Percentiles rank a stretch among this genome's conserved stretches.
Conservation (phyloP, 192 early-diverging fungal genomes). For the Phycomyces blakesleeanus region DNA sequence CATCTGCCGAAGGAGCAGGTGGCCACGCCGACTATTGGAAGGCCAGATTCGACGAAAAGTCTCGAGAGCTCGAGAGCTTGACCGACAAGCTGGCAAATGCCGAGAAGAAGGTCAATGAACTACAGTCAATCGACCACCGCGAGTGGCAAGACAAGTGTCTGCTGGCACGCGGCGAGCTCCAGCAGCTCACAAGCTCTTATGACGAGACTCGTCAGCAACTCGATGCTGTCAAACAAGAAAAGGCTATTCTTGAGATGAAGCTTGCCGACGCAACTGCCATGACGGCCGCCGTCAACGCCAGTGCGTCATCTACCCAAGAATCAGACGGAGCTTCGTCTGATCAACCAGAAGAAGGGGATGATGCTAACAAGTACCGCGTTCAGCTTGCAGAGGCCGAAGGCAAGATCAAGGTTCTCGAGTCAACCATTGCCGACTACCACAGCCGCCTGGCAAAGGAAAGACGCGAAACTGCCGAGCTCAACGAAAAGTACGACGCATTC, state of each 20-base stretch:
- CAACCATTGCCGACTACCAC: neutral
- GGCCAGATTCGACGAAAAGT: neutral
- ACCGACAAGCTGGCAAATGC: neutral
- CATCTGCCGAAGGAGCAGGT: neutral
- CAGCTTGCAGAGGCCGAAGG: neutral
- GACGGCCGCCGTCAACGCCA: neutral
- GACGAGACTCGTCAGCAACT: slow-evolving; percentile 3
- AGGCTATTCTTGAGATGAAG: neutral
- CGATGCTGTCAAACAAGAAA: neutral
- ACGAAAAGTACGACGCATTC: neutral
- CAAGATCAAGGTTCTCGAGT: neutral
- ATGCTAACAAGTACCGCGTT: neutral
- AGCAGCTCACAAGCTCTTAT: neutral
- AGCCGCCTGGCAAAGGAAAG: neutral
- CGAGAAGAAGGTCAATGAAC: neutral
- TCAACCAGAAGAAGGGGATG: neutral
- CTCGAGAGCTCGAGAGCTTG: neutral
- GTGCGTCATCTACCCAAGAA: too few species aligned
- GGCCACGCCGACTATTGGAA: neutral
- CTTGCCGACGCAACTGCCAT: neutral
- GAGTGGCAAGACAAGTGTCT: slow-evolving; percentile 3
- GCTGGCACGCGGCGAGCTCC: neutral
- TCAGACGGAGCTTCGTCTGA: neutral
- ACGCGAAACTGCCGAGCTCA: neutral
- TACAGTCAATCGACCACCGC: neutral